Evolutionary conservation across 2,329 filamentous ascomycete genomes (phyloP).

Genomic region (Colletotrichum lini): DNA sequence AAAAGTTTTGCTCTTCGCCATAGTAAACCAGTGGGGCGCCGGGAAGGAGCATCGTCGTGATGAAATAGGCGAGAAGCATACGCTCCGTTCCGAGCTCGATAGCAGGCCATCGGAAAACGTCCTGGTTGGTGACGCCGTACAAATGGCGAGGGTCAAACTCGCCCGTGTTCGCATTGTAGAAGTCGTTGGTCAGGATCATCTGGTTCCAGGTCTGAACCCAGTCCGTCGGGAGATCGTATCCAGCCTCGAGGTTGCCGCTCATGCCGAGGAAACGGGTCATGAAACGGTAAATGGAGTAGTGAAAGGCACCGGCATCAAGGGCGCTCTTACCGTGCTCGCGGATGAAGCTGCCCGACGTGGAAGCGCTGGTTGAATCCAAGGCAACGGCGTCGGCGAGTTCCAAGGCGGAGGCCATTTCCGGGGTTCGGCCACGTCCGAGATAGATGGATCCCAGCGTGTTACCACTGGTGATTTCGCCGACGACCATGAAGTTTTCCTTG

Average conservation of each 20-base stretch:
- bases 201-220: constrained; percentile 68
- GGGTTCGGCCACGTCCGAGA: constrained; percentile 72
- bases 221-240: constrained; percentile 50
- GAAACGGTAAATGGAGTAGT: constrained; percentile 51
- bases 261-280: constrained; percentile 51
- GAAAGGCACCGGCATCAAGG: constrained; percentile 61
- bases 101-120: constrained; percentile 76
- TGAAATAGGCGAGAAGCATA: constrained; percentile 70
- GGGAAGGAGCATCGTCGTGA: constrained; percentile 72
- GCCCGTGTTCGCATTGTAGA: constrained; percentile 72
- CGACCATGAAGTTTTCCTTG: constrained; percentile 75
- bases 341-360: constrained; percentile 57
- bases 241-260: constrained; percentile 50
- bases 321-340: constrained; percentile 69
- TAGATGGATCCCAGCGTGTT: constrained; percentile 73
- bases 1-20: constrained; percentile 78
- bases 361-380: constrained; percentile 36
- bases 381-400: constrained; percentile 41
- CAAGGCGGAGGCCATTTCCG: constrained; percentile 42
- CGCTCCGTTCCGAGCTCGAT: constrained; percentile 70
- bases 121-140: constrained; percentile 76
- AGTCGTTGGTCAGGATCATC: constrained; percentile 71
- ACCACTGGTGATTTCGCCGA: constrained; percentile 75
- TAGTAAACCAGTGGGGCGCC: constrained; percentile 73
- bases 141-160: constrained; percentile 75